Base-by-base conservation (phyloP, 2,329 filamentous ascomycete species). In the Pyricularia pennisetigena region DNA sequence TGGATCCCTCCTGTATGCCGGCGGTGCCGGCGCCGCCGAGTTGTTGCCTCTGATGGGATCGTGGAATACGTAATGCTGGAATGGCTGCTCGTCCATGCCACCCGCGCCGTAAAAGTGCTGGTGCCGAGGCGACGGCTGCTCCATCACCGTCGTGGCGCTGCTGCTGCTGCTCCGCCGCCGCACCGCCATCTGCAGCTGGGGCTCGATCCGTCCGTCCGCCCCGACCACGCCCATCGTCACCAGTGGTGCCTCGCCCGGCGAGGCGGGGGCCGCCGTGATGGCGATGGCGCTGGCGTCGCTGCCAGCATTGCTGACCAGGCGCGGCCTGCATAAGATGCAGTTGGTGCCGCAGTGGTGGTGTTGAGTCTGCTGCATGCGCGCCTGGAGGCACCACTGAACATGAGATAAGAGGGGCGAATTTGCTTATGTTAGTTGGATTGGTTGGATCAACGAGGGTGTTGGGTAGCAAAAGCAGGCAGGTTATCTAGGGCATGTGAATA, bases 211-310 rank as follows among this genome's bases (percentile, higher is more conserved):
- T 49, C 41, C 41, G 41, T 49, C 41, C 16, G 9, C 41, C 20
- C 41, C 41, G 41, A 29, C 28, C 59, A 63, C 14, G 10, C 59
- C 28, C 59, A 63, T 63, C 23, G 59, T 63, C 59, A 29, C 28
- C 59, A 29, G 83, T 26, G 76, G 78, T 0, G 75, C 78, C 23
- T 77, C 78, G 1, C 67, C 82, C 2, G 78, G 28, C 62, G 62
- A 12, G 28, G 62, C 26, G 2, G 62, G 23, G 59, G n/a, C 59
- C 23, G 59, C 59, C 2, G 62, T 24, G 28, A 64, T 12, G 14
- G 62, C 14, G 62, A 35, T 24, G n/a, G 62, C 24, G 65, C 41
- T 49, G 16, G 4, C 20, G 41, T 49, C 41, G 16, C 3, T 2
- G 41, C 20, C 41, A 16, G 41, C 41, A 16, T 49, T n/a, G 14